Conservation (phyloP, 2,329 filamentous ascomycete species). For the Alternaria gaisen region DNA sequence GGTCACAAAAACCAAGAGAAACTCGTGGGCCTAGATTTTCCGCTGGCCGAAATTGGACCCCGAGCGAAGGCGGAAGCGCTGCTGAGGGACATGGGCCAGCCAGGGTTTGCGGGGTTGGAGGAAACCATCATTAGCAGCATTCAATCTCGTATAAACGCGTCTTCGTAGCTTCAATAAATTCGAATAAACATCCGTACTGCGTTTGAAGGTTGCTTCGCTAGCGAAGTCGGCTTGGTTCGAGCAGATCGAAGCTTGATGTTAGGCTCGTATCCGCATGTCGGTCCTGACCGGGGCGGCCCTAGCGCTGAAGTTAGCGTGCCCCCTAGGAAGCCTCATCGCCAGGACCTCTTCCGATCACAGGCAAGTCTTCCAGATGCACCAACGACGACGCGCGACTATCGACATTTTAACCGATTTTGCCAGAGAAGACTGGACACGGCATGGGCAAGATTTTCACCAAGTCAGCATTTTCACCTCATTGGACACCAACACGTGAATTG, state of each 20-base stretch:
- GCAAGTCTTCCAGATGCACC: background rate
- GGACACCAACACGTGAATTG: background rate
- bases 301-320: background rate
- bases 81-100: conserved; percentile 11
- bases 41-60: conserved; percentile 16
- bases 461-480: background rate
- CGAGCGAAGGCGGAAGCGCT: conserved; percentile 13
- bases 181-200: background rate
- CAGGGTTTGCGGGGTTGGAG: conserved; percentile 13
- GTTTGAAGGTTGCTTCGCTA: background rate
- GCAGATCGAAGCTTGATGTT: background rate
- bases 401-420: background rate
- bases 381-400: background rate
- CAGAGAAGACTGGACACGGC: background rate
- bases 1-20: conserved; percentile 12
- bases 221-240: background rate
- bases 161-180: conserved; percentile 4
- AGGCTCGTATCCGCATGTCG: background rate
- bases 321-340: background rate
- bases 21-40: conserved; percentile 15
- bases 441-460: background rate
- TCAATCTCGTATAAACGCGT: conserved; percentile 8
- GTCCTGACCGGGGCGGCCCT: background rate
- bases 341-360: background rate
- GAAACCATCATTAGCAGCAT: conserved; percentile 16